Evolutionary conservation across 1,139 yeast genomes (phyloP).

Genomic region (Groenewaldozyma sp.): DNA sequence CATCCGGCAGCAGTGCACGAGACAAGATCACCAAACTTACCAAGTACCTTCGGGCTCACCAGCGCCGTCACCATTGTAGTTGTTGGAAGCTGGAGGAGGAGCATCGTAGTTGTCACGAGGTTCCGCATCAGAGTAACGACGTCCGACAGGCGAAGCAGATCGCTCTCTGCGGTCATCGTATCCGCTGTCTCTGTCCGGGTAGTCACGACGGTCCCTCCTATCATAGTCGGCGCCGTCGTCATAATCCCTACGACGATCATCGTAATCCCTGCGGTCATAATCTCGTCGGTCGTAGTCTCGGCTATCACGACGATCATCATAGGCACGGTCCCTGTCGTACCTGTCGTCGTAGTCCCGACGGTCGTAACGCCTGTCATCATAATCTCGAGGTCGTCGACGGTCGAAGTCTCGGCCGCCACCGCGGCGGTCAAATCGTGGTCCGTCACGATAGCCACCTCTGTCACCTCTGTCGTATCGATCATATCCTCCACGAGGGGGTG

Average conservation of each 20-base stretch:
- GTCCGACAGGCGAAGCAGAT: slow-evolving; percentile 8
- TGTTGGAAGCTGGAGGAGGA: slow-evolving; percentile 6
- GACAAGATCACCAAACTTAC: slow-evolving; percentile 2
- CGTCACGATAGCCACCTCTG: slow-evolving; percentile 9
- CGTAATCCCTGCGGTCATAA: slow-evolving; percentile 1
- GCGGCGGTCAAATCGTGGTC: slow-evolving; percentile 9
- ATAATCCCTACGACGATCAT: background rate
- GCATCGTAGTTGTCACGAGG: slow-evolving; percentile 7
- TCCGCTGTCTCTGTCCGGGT: background rate
- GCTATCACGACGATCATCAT: slow-evolving; percentile 4
- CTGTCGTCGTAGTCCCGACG: slow-evolving; percentile 10
- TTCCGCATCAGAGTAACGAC: slow-evolving; percentile 8
- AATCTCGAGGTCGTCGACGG: slow-evolving; percentile 12
- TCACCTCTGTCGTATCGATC: slow-evolving; percentile 15
- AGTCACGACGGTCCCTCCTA: background rate
- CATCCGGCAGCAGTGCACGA: background rate
- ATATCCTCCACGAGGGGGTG: no score
- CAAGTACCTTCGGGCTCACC: slow-evolving; percentile 9
- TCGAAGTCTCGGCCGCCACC: slow-evolving; percentile 12
- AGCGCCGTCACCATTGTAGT: slow-evolving; percentile 3
- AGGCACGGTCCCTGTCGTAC: slow-evolving; percentile 5
- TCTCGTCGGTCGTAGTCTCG: slow-evolving; percentile 4
- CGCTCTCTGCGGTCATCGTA: slow-evolving; percentile 8
- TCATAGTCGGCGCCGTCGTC: slow-evolving; percentile 4
- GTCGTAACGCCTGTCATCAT: slow-evolving; percentile 11